Base-by-base conservation (phyloP, 164 flowering plant genomes). In the Akebia trifoliata region DNA sequence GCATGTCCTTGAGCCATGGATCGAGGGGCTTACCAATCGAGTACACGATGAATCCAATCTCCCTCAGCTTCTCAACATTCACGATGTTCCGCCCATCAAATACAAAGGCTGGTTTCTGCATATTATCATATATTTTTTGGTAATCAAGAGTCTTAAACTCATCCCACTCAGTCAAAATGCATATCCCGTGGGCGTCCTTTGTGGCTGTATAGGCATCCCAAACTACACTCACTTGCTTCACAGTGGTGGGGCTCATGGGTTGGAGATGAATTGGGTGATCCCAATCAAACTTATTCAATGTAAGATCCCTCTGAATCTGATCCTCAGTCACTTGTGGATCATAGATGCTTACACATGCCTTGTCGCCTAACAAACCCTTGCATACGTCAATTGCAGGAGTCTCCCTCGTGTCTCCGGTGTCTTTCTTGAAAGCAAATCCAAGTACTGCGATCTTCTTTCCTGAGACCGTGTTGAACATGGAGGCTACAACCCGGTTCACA, bases 361-460 rank as follows among this genome's bases (percentile, higher is more conserved):
- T 79, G 35, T 86, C 94, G 8, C 78, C 82, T 32, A 82, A 25
- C 2, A 86, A 75, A 8, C 96, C 96, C 67, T 84, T 75, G 81
- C 96, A 89, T n/a, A 89, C 96, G 60, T 89, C 94, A 60, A 89
- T 89, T 22, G 96, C 94, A 8, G 96, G 89, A 34, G 96, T 85
- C 72, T 87, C 96, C 63, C 96, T 69, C 0, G 96, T 87, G 75
- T 87, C 95, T 21, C 95, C 95, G 1, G 95, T 87, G 50, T 87
- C 95, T 54, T 87, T 85, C 81, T 87, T 87, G 79, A 86, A 88
- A 1, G 96, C 94, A 53, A 88, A 88, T 0, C 96, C 96, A 0
- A 86, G 76, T 17, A 89, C 67, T 22, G 90, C 94, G 51, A 89
- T 70, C 77, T 86, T 89, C 77, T 86, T 89, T 24, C 66, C 72